phyloP scores from a whole-genome alignment of 2,329 filamentous ascomycete genomes.

The Colletotrichum cordylinicola region DNA sequence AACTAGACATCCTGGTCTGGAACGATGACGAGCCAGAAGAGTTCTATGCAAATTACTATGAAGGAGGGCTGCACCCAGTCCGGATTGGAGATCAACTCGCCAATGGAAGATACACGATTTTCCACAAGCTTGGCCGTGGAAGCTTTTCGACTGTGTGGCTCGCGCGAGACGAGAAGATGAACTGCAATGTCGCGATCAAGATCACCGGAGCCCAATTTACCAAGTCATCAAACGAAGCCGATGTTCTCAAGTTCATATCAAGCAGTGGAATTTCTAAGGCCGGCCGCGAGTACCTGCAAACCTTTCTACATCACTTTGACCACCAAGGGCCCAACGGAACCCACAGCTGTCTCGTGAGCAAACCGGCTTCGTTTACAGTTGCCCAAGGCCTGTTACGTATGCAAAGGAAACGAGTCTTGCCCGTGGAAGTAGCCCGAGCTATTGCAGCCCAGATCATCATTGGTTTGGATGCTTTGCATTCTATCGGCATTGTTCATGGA shows the following conservation, averaged over 20 bases:
- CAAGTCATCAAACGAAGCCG: not conserved
- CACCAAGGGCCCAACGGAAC: not conserved
- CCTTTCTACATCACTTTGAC: accelerated
- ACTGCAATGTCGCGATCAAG: not conserved
- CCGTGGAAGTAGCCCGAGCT: not conserved
- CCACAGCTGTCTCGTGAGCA: not conserved
- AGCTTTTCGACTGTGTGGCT: not conserved
- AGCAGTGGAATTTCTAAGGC: accelerated
- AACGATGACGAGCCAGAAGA: not conserved
- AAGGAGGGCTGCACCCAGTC: not conserved
- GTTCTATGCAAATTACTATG: not conserved
- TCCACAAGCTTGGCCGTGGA: not conserved
- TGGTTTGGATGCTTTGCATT: not conserved
- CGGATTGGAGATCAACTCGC: not conserved
- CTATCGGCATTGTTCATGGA: not conserved
- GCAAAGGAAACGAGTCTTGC: not conserved
- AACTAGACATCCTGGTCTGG: not conserved
- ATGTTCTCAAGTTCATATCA: not conserved
- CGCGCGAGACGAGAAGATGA: not conserved
- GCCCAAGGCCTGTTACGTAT: not conserved
- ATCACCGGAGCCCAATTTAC: not conserved
- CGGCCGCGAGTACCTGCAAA: not conserved
- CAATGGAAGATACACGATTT: not conserved
- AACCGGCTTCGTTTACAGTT: not conserved
- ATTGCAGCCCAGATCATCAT: accelerated